A percentile compares a stretch with the other conserved stretches of the same genome.
Evolutionary conservation across 371 early-diverging fungal species (phyloP).

Genomic region (Dichotomocladium elegans): DNA sequence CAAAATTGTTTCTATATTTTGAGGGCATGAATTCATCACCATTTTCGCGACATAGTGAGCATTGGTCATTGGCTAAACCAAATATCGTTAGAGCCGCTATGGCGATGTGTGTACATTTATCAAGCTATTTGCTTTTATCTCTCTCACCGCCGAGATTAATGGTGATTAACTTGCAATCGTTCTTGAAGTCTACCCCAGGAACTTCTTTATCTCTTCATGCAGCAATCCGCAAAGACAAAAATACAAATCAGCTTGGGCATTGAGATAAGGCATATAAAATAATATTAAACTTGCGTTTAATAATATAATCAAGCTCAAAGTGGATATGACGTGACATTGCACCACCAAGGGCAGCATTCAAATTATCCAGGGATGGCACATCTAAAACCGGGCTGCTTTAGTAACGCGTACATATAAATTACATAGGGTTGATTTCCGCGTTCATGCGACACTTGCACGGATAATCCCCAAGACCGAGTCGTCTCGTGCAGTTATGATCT

Average conservation of each 20-base stretch:
- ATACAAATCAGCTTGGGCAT: too few relatives aligned
- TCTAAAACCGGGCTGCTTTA: too few relatives aligned
- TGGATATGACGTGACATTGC: conserved; percentile 27
- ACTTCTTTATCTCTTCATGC: too few relatives aligned
- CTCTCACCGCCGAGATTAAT: conserved; percentile 40
- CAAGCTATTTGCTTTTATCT: conserved; percentile 1
- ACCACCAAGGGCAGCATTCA: conserved; percentile 43
- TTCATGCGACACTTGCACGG: too few relatives aligned
- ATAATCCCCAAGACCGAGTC: too few relatives aligned
- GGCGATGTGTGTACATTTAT: too few relatives aligned
- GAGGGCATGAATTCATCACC: neutral
- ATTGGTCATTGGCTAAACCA: conserved; percentile 17
- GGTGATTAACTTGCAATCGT: conserved; percentile 40
- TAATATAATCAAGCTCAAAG: conserved; percentile 30
- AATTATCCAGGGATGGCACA: too few relatives aligned
- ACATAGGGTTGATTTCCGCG: too few relatives aligned
- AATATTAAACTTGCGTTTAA: conserved; percentile 18
- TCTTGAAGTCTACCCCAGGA: conserved; percentile 9
- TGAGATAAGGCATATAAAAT: too few relatives aligned
- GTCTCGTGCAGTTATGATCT: too few relatives aligned
- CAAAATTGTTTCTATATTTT: conserved; percentile 4
- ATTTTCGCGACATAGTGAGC: conserved; percentile 2
- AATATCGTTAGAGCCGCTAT: neutral
- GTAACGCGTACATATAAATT: too few relatives aligned
- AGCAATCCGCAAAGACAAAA: conserved; percentile 18